phyloP scores from a whole-genome alignment of 768 basidiomycete species.

The Lentinus tigrinus region DNA sequence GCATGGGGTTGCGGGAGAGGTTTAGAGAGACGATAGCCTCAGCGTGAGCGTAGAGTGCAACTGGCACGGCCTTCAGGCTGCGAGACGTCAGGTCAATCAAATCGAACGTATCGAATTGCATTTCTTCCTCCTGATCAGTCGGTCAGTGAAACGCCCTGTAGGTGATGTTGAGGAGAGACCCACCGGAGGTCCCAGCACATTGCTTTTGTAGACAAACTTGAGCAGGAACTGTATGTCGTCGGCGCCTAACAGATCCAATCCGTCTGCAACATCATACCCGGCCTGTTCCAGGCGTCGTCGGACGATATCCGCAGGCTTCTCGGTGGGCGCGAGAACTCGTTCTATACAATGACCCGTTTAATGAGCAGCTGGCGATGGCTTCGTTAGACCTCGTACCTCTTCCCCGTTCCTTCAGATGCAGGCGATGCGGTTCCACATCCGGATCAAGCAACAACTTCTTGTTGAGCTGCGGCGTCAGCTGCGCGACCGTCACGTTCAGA shows the following conservation, averaged over 20 bases:
- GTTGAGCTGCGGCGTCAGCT: constrained; percentile 62
- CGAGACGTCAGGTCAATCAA: constrained; percentile 79
- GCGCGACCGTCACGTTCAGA: constrained; percentile 63
- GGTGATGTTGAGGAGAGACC: constrained; percentile 26
- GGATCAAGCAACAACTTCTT: constrained; percentile 50
- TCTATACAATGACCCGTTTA: constrained; percentile 45
- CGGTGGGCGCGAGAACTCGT: constrained; percentile 75
- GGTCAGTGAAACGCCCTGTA: neutral
- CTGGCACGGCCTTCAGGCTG: constrained; percentile 84
- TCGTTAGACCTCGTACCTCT: constrained; percentile 48
- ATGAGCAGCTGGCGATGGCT: neutral
- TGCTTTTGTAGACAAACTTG: constrained; percentile 87
- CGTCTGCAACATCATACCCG: constrained; percentile 82
- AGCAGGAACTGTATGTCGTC: constrained; percentile 84
- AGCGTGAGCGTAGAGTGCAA: constrained; percentile 81
- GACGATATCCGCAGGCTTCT: constrained; percentile 84
- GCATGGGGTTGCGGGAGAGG: constrained; percentile 91
- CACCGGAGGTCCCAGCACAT: constrained; percentile 62
- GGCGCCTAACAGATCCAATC: constrained; percentile 69
- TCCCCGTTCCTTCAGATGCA: constrained; percentile 76
- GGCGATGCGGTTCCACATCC: constrained; percentile 58
- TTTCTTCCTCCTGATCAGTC: constrained; percentile 65
- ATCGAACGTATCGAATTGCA: constrained; percentile 68
- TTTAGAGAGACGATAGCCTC: constrained; percentile 82
- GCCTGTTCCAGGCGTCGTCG: constrained; percentile 83